Evolutionary conservation across 331 rosid genomes (phyloP).

Genomic region (Cydonia oblonga): DNA sequence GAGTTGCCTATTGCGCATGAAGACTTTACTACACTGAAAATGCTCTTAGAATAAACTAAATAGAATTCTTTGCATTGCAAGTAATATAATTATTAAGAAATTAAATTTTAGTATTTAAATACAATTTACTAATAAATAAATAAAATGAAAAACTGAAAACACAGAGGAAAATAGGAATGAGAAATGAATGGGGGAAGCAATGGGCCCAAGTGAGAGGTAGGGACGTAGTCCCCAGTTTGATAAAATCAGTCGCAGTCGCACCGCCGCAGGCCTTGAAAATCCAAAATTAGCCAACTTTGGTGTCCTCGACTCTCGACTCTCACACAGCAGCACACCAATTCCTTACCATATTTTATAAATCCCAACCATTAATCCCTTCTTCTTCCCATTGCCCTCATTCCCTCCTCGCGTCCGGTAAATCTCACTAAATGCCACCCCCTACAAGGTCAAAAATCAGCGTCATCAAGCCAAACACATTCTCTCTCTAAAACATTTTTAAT

Average conservation of each 20-base stretch:
- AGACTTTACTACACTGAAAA: no score
- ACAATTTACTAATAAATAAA: neutral
- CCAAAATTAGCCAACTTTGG: slow-evolving; percentile 13
- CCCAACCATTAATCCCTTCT: neutral
- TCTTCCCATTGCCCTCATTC: neutral
- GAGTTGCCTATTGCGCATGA: no score
- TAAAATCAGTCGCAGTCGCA: neutral
- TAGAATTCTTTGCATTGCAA: no score
- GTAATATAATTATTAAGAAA: neutral
- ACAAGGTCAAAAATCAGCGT: neutral
- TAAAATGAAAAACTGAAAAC: neutral
- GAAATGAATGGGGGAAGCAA: neutral
- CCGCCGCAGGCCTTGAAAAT: neutral
- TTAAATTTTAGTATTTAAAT: no score
- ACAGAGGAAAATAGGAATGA: neutral
- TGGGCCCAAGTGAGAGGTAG: neutral
- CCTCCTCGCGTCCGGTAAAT: neutral
- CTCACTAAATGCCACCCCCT: neutral
- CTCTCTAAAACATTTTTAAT: slow-evolving; percentile 10
- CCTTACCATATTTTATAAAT: neutral
- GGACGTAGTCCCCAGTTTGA: neutral
- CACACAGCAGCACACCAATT: neutral
- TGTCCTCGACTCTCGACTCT: neutral
- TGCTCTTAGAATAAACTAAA: no score
- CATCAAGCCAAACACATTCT: neutral